Conservation (phyloP, 768 basidiomycete species). For the Psilocybe cyanescens region DNA sequence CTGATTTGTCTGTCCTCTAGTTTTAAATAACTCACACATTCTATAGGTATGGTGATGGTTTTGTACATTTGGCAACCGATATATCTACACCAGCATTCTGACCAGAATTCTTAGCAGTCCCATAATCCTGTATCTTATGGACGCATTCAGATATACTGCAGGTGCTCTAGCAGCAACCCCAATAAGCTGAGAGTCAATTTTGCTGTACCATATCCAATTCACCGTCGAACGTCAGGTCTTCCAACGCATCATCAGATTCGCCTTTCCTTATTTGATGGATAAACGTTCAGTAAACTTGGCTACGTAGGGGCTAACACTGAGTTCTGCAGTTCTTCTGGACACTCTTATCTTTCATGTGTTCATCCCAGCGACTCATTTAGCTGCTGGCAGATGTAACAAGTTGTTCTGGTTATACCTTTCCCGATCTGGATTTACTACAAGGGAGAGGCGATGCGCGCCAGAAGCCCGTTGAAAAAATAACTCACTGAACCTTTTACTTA, state of each 20-base stretch:
- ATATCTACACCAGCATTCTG: background rate
- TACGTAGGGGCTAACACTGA: too few relatives aligned
- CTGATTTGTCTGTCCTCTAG: background rate
- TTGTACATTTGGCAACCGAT: conserved; percentile 39
- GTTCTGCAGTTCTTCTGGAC: too few relatives aligned
- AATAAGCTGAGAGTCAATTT: conserved; percentile 33
- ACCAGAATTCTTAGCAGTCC: conserved; percentile 50
- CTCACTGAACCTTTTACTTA: too few relatives aligned
- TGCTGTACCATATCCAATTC: too few relatives aligned
- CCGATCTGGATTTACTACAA: conserved; percentile 73
- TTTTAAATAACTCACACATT: background rate
- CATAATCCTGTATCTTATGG: conserved; percentile 71
- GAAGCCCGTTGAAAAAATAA: conserved; percentile 30
- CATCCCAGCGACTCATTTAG: conserved; percentile 19
- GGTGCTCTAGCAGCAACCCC: conserved; percentile 69
- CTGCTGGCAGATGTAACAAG: conserved; percentile 59
- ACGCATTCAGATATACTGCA: conserved; percentile 72
- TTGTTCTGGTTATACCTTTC: conserved; percentile 71
- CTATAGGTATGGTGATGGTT: conserved; percentile 52
- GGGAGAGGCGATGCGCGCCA: conserved; percentile 51
- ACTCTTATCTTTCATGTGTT: too few relatives aligned
- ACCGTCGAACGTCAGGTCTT: too few relatives aligned
- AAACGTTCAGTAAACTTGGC: too few relatives aligned
- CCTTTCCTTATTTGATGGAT: too few relatives aligned
- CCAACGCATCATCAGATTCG: too few relatives aligned